phyloP scores from a whole-genome alignment of 2,329 filamentous ascomycete species.

The Chaetomiaceae sp. region DNA sequence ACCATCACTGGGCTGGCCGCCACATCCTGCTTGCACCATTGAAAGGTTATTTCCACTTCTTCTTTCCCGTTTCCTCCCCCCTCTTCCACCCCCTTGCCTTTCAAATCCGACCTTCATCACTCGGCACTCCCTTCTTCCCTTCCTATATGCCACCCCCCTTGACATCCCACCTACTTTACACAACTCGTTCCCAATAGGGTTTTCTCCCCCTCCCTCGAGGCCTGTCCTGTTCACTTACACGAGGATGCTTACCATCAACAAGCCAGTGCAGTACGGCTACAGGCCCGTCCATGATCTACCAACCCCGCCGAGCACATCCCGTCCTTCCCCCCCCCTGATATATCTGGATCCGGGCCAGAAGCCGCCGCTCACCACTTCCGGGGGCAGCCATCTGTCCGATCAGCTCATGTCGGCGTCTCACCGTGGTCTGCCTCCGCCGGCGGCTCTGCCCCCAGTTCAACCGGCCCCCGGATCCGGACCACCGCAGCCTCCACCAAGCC shows the following conservation, averaged over 20 bases:
- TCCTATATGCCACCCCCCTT: background rate
- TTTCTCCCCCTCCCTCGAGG: slow-evolving; percentile 5
- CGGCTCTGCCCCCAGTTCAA: slow-evolving; percentile 58
- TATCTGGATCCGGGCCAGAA: slow-evolving; percentile 46
- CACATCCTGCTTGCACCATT: slow-evolving; percentile 41
- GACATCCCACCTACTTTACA: background rate
- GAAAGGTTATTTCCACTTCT: slow-evolving; percentile 37
- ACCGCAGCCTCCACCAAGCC: slow-evolving; percentile 31
- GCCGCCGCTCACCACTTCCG: slow-evolving; percentile 36
- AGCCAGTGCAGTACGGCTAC: slow-evolving; percentile 56
- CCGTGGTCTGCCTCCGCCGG: slow-evolving; percentile 65
- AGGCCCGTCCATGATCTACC: slow-evolving; percentile 59
- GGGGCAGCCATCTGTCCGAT: slow-evolving; percentile 44
- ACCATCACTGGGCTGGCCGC: slow-evolving; percentile 43
- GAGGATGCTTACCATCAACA: slow-evolving; percentile 60
- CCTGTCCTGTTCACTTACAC: slow-evolving; percentile 26
- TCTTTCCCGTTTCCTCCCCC: slow-evolving; percentile 17
- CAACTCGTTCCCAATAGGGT: slow-evolving; percentile 7
- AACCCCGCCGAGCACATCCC: slow-evolving; percentile 52
- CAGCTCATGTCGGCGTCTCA: slow-evolving; percentile 66
- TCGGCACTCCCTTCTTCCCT: background rate
- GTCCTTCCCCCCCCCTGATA: slow-evolving; percentile 51
- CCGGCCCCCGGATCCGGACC: slow-evolving; percentile 33
- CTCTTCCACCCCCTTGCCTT: background rate
- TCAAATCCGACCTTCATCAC: slow-evolving; percentile 9